Evolutionary conservation across 768 basidiomycete genomes (phyloP).

Genomic region (Macrolepiota fuliginosa): DNA sequence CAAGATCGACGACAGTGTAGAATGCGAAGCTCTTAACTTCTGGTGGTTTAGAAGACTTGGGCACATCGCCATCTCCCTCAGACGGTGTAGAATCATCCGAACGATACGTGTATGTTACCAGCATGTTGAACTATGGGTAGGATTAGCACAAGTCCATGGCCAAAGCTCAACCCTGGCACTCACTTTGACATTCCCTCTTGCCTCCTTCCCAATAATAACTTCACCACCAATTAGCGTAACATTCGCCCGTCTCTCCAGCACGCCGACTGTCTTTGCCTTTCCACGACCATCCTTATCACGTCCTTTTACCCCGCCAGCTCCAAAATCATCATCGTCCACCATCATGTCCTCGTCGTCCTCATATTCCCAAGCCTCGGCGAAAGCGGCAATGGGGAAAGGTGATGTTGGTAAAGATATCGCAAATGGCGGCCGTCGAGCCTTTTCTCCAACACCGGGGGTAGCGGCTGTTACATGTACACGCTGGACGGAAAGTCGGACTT

Average conservation of each 20-base stretch:
- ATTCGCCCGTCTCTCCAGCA: conserved; percentile 89
- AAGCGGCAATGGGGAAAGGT: conserved; percentile 82
- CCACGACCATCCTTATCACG: conserved; percentile 46
- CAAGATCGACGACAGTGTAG: conserved; percentile 81
- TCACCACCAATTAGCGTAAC: conserved; percentile 87
- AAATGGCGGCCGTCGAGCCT: conserved; percentile 69
- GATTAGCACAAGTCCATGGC: background rate
- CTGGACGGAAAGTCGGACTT: conserved; percentile 82
- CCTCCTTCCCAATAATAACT: conserved; percentile 80
- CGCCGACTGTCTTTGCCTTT: conserved; percentile 62
- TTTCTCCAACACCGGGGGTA: conserved; percentile 39
- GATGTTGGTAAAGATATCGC: conserved; percentile 76
- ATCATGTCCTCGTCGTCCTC: conserved; percentile 96
- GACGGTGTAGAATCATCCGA: conserved; percentile 80
- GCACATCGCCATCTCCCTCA: conserved; percentile 46
- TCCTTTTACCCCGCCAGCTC: conserved; percentile 42
- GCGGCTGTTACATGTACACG: conserved; percentile 51
- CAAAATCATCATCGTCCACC: conserved; percentile 47
- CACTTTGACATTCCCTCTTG: conserved; percentile 77
- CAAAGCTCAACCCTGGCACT: conserved; percentile 20
- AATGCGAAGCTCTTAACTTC: conserved; percentile 90
- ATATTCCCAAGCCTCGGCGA: conserved; percentile 97
- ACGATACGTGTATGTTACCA: conserved; percentile 91
- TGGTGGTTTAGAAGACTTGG: conserved; percentile 42
- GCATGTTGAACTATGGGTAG: conserved; percentile 80